Evolutionary conservation across 139 green algal species (phyloP).

Genomic region (Chlorella sorokiniana): DNA sequence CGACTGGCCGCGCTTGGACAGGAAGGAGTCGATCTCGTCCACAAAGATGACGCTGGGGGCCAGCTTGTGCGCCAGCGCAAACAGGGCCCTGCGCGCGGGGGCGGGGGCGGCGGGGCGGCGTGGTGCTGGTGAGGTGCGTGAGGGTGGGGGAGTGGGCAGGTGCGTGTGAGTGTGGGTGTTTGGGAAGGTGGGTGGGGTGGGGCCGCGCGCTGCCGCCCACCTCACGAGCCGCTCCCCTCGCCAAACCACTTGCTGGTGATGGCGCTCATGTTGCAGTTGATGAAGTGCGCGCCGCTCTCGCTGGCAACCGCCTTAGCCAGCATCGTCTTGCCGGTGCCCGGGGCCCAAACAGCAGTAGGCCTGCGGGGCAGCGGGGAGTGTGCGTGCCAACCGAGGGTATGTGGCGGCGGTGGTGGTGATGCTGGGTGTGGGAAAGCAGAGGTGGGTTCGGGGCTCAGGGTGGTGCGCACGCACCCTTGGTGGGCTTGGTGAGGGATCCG

Average conservation of each 20-base stretch:
- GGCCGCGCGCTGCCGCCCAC: background rate
- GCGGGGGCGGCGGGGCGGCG: background rate
- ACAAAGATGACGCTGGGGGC: constrained; percentile 96
- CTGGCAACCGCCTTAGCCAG: constrained; percentile 93
- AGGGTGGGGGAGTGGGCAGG: background rate
- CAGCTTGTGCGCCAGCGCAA: constrained; percentile 72
- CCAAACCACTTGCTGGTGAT: constrained; percentile 50
- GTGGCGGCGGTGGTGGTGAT: no score
- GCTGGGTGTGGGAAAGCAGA: no score
- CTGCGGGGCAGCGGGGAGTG: constrained; percentile 44
- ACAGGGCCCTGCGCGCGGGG: constrained; percentile 50
- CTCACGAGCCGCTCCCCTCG: constrained; percentile 24
- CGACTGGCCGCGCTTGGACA: constrained; percentile 38
- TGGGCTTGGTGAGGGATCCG: constrained; percentile 67
- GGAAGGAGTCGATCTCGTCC: constrained; percentile 94
- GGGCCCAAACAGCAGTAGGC: constrained; percentile 93
- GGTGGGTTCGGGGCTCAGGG: background rate
- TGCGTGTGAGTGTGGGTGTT: background rate
- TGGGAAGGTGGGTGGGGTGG: background rate
- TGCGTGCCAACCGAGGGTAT: no score
- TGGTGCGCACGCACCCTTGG: constrained; percentile 48
- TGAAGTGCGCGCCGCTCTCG: constrained; percentile 87
- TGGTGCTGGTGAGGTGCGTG: no score
- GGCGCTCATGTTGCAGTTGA: constrained; percentile 71
- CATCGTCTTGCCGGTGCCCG: constrained; percentile 90